Base-by-base conservation (phyloP, 306 rosid genomes). In the Rosa chinensis region DNA sequence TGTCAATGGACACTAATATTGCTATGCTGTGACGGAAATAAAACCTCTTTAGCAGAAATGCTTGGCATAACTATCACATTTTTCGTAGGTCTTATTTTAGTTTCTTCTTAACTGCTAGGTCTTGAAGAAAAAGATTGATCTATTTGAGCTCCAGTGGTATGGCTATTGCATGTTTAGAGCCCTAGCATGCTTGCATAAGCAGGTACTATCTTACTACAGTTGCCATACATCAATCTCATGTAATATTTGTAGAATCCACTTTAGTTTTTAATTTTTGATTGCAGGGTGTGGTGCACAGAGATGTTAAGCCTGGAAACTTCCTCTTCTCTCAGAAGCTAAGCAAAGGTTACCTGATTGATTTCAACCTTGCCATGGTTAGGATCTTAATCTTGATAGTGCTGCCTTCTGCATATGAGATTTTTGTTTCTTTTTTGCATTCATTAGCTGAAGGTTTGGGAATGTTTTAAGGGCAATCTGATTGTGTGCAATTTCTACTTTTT, bases 271-370 rank as follows among this genome's bases (percentile, higher is more conserved):
- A 23, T 5, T 68, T 68, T 4, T 28, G 40, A 17, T 68, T 69
- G 50, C 61, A 78, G 76, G 76, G 68, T 25, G 75, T 78, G 81
- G 47, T 78, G 43, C 81, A 78, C n/a, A 69, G 81, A 78, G 81
- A 78, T 69, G 66, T 78, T 69, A 78, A 78, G 48, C 76, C 76
- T 0, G 81, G 81, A 55, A 78, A 78, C 28, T 78, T 78, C 45
- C 81, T 78, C 28, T 78, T 69, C 45, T 78, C 81, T 43, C 69
- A 42, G 16, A 78, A 42, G 28, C 68, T 42, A 56, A 69, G 62
- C 56, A 78, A 78, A 43, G 81, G 81, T 17, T 78, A 42, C 59
- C 76, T 55, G 20, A 78, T 78, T 40, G 81, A 78, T 69, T 78
- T 78, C 76, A 69, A 78, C 75, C 76, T 78, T 55, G 68, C 76